Percentiles rank a stretch among this genome's conserved stretches.
phyloP scores from a whole-genome alignment of 805 yeast genomes.

The Maudiozyma saulgeensis region DNA sequence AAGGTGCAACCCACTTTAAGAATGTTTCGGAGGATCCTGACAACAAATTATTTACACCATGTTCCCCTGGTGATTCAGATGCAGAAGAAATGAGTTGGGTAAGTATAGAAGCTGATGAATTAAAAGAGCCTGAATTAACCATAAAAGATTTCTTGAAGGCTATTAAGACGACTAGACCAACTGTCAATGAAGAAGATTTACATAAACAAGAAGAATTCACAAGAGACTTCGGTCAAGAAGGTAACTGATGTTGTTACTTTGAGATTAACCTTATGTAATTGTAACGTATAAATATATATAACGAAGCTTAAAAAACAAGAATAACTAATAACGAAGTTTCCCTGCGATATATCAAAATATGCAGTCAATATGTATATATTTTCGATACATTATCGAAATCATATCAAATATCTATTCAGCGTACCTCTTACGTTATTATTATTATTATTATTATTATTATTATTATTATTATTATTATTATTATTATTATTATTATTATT shows the following conservation, averaged over 20 bases:
- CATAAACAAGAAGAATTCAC: slow-evolving; percentile 81
- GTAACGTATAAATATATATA: no score
- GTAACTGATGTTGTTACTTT: slow-evolving; percentile 33
- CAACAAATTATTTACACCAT: slow-evolving; percentile 59
- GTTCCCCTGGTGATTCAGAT: slow-evolving; percentile 90
- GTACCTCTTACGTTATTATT: not conserved
- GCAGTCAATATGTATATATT: no score
- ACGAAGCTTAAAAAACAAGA: no score
- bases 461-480: no score
- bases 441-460: no score
- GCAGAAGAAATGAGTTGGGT: slow-evolving; percentile 91
- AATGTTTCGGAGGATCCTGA: slow-evolving; percentile 36
- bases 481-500: no score
- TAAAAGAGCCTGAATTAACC: slow-evolving; percentile 81
- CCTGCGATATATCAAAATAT: no score
- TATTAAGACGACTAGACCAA: slow-evolving; percentile 83
- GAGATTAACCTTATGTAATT: not conserved
- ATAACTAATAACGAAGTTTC: no score
- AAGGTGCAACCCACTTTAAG: slow-evolving; percentile 91
- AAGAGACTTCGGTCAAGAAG: slow-evolving; percentile 94
- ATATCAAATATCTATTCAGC: no score
- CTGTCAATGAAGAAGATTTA: slow-evolving; percentile 81
- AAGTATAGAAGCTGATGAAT: slow-evolving; percentile 80
- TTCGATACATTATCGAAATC: not conserved
- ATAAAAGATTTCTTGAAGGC: slow-evolving; percentile 91